Evolutionary conservation across 192 early-diverging fungal genomes (phyloP).

Genomic region (Coemansia erecta): DNA sequence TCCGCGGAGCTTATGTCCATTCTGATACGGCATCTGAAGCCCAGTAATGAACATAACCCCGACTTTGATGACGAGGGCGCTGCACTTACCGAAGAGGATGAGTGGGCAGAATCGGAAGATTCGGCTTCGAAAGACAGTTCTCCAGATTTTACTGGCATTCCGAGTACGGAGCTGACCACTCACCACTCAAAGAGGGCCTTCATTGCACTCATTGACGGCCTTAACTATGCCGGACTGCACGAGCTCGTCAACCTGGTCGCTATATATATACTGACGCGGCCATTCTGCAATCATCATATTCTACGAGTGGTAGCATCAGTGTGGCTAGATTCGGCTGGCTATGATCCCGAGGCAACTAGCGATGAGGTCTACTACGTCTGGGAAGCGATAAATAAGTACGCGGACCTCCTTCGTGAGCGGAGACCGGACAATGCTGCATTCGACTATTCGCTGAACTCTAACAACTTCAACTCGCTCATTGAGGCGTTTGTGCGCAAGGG

Average conservation of each 20-base stretch:
- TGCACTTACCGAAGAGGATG: slow-evolving; percentile 4
- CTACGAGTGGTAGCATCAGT: slow-evolving; percentile 28
- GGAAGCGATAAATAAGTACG: slow-evolving; percentile 10
- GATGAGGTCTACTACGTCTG: slow-evolving; percentile 32
- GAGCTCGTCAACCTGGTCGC: slow-evolving; percentile 36
- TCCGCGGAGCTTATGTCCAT: too few species aligned
- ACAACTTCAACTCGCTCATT: slow-evolving; percentile 42
- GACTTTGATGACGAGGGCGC: slow-evolving; percentile 10
- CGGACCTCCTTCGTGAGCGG: background rate
- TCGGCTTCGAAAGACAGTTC: background rate
- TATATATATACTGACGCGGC: slow-evolving; percentile 24
- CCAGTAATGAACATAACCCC: background rate
- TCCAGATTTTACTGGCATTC: too few species aligned
- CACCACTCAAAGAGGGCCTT: background rate
- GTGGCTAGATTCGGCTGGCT: slow-evolving; percentile 41
- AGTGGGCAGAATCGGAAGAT: too few species aligned
- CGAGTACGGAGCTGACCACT: background rate
- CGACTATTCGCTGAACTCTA: slow-evolving; percentile 16
- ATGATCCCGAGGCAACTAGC: slow-evolving; percentile 11
- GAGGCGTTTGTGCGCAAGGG: slow-evolving; percentile 47
- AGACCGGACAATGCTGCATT: too few species aligned
- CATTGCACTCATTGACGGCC: slow-evolving; percentile 30
- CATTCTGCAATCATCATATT: slow-evolving; percentile 10
- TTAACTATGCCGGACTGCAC: slow-evolving; percentile 21
- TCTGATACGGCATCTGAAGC: too few species aligned